Evolutionary conservation across 345 rosid species (phyloP), one percentile per base, ranked within the genome.

Genomic region (Hirschfeldia incana): DNA sequence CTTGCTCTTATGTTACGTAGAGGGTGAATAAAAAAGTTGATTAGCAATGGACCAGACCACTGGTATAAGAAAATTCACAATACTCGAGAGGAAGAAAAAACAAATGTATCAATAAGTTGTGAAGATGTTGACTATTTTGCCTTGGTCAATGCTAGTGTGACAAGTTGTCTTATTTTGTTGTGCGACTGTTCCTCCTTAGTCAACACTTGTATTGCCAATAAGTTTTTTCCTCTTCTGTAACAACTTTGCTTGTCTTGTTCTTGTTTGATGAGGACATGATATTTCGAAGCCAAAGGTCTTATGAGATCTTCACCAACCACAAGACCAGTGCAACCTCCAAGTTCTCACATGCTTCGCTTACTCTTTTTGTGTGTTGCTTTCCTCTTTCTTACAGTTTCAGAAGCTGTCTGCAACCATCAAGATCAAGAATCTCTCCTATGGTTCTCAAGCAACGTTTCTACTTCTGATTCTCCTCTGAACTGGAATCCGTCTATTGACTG

Each of bases 401-500:
- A 70, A 0, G 73, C 82, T 58, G 59, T 67, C 67, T 94, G 98
- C 63, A 72, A 83, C 62, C 85, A 15, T 5, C 79, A 72, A 32
- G 96, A 92, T 58, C 78, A 46, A 10, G 76, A 65, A 30, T 83
- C 90, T 39, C 90, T 92, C 57, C 15, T 61, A 64, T 70, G 81
- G 49, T 90, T 93, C 73, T 79, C 37, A 9, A 61, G 69, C 26
- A 76, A 81, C 42, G 32, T 83, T 26, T 79, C 89, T 12, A 64
- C 86, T 12, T 12, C 66, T 0, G 26, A 46, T 3, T 64, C 80
- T 64, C 80, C 83, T 4, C 59, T 89, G 73, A 66, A 85, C 58
- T 88, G 88, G 89, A 73, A 87, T 57, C 1, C 73, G 6, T 53
- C 81, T 42, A 62, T 57, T 68, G 88, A 83, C 30, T 91, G 94